These are phyloP conservation scores for Chaetomium sp. DNA, from an alignment of 2,329 filamentous ascomycete species.

Conservation along the genomic window DNA sequence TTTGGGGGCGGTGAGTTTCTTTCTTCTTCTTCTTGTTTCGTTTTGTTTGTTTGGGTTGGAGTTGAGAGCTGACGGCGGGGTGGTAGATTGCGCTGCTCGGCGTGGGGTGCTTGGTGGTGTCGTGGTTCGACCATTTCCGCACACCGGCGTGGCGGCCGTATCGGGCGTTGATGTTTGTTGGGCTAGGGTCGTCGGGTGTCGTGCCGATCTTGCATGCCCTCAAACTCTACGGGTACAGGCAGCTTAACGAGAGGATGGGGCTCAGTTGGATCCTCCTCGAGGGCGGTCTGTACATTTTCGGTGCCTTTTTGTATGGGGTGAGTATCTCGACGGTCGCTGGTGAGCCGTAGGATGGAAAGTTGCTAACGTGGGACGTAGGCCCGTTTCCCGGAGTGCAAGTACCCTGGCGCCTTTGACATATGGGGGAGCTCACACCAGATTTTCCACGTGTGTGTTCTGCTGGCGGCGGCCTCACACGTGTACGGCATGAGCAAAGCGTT, in stretches of 20 bases:
- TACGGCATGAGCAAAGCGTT: conserved; percentile 82
- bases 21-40: background rate
- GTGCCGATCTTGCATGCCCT: conserved; percentile 81
- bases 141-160: conserved; percentile 83
- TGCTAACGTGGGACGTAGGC: conserved; percentile 46
- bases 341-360: conserved; percentile 5
- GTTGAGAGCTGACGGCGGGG: background rate
- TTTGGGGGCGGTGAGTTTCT: conserved; percentile 66
- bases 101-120: conserved; percentile 72
- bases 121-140: conserved; percentile 79
- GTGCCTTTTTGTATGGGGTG: conserved; percentile 83
- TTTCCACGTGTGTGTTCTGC: conserved; percentile 86
- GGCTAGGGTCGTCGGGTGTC: conserved; percentile 80
- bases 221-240: conserved; percentile 63
- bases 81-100: conserved; percentile 75
- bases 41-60: background rate
- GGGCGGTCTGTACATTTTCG: conserved; percentile 80
- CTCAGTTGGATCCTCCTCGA: conserved; percentile 79
- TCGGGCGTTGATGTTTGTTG: conserved; percentile 85
- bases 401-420: conserved; percentile 81
- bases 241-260: conserved; percentile 73
- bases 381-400: conserved; percentile 79
- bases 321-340: conserved; percentile 39
- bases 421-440: conserved; percentile 95
- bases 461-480: conserved; percentile 80